Conservation (phyloP, 1,284 basidiomycete genomes). For the Rhodotorula sp. region DNA sequence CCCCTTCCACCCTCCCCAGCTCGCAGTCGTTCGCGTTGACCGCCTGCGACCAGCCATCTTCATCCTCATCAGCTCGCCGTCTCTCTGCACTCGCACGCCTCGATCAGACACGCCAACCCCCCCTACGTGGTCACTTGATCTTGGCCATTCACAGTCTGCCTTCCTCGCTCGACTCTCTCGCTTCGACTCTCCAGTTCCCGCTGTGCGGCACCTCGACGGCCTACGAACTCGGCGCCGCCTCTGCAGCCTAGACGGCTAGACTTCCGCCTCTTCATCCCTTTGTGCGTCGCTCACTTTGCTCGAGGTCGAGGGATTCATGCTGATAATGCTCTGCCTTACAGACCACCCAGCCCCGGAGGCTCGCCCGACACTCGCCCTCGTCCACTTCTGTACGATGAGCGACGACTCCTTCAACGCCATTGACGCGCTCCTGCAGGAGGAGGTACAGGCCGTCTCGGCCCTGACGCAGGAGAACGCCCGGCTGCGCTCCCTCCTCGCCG, state of each 20-base stretch:
- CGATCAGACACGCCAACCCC: not conserved
- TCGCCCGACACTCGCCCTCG: not conserved
- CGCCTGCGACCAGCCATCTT: not conserved
- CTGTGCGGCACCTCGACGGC: not conserved
- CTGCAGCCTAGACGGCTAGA: not conserved
- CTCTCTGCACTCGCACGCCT: not conserved
- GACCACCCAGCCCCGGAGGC: not conserved
- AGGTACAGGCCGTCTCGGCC: constrained; percentile 14
- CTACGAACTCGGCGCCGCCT: too few relatives aligned
- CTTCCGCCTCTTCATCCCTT: not conserved
- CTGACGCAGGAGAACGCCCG: constrained; percentile 36
- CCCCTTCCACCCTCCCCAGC: not conserved
- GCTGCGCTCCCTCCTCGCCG: constrained; percentile 26
- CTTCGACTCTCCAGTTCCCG: not conserved
- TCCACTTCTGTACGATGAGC: constrained; percentile 13
- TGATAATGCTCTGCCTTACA: not conserved
- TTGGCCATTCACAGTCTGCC: too few relatives aligned
- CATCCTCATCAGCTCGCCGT: not conserved
- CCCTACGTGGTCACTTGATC: not conserved
- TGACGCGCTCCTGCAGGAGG: constrained; percentile 25
- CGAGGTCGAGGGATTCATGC: not conserved
- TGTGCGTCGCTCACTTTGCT: not conserved
- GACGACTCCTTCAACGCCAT: constrained; percentile 20
- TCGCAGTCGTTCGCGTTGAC: not conserved
- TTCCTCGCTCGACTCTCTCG: not conserved